phyloP scores from a whole-genome alignment of 768 basidiomycete species.

The Hypholoma sublateritium region DNA sequence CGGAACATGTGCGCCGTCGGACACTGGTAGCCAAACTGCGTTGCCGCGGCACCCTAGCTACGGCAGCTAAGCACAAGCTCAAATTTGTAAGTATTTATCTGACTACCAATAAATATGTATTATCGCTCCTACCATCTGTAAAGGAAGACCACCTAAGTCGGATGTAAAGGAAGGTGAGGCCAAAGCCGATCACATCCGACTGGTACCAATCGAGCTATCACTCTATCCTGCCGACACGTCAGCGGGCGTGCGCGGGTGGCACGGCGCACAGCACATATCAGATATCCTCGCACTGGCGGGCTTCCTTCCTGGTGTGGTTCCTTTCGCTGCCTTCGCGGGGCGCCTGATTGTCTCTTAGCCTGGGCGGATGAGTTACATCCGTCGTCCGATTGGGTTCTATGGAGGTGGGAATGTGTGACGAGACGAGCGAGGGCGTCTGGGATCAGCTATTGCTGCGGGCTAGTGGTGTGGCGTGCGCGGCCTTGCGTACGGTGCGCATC shows the following conservation, averaged over 20 bases:
- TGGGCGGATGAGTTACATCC: conserved; percentile 19
- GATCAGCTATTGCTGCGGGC: background rate
- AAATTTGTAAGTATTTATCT: no score
- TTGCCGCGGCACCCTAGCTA: no score
- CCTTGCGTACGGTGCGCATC: background rate
- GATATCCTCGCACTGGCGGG: background rate
- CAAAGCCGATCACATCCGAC: no score
- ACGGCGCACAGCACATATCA: background rate
- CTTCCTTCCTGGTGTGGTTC: background rate
- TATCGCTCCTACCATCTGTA: no score
- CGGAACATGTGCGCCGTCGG: no score
- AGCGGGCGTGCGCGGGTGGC: background rate
- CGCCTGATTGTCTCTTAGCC: conserved; percentile 13
- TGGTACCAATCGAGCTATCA: no score
- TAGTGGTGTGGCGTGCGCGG: background rate
- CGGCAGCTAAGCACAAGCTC: no score
- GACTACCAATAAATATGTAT: no score
- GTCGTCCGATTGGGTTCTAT: background rate
- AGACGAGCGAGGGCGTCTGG: background rate
- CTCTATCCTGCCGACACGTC: conserved; percentile 6
- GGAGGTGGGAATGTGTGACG: background rate
- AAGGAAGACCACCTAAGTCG: no score
- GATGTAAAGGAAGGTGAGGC: no score
- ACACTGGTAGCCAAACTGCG: no score
- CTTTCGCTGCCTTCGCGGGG: background rate